phyloP scores from a whole-genome alignment of 495 filamentous ascomycete species.

The Rhypophila decipiens region DNA sequence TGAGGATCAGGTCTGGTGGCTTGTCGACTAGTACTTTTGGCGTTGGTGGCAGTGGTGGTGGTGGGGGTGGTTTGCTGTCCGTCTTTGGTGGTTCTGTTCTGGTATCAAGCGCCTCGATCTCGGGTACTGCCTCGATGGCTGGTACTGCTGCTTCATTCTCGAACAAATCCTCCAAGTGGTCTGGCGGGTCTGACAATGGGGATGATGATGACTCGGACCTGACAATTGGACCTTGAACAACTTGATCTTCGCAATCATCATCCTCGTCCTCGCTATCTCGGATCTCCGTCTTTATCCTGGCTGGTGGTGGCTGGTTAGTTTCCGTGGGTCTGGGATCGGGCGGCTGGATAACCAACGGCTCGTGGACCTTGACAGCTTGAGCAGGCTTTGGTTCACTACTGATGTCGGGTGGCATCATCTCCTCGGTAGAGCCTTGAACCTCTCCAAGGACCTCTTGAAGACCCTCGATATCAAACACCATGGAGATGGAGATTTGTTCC shows the following conservation, averaged over 20 bases:
- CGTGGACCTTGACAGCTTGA: not conserved
- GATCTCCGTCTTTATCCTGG: slow-evolving; percentile 7
- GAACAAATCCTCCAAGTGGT: no score
- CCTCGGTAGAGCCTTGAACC: not conserved
- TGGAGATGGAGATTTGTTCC: slow-evolving; percentile 46
- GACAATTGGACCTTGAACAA: no score
- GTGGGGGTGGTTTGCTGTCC: no score
- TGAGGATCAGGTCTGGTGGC: slow-evolving; percentile 32
- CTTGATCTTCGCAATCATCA: not conserved
- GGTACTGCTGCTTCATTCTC: no score
- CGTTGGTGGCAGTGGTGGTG: not conserved
- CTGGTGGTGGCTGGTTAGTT: not conserved
- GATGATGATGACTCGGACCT: no score
- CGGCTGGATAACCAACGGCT: no score
- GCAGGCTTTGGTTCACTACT: not conserved
- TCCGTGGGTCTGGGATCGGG: not conserved
- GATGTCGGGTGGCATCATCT: not conserved
- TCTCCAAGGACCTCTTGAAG: slow-evolving; percentile 40
- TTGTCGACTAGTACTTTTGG: not conserved
- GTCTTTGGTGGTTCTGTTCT: not conserved
- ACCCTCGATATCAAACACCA: slow-evolving; percentile 55
- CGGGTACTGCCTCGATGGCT: no score
- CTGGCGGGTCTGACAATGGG: no score
- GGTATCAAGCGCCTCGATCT: not conserved
- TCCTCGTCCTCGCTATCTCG: slow-evolving; percentile 32